These are phyloP conservation scores for Ambrosia artemisiifolia DNA, from an alignment of 129 eudicot species.

Conservation along the genomic window DNA sequence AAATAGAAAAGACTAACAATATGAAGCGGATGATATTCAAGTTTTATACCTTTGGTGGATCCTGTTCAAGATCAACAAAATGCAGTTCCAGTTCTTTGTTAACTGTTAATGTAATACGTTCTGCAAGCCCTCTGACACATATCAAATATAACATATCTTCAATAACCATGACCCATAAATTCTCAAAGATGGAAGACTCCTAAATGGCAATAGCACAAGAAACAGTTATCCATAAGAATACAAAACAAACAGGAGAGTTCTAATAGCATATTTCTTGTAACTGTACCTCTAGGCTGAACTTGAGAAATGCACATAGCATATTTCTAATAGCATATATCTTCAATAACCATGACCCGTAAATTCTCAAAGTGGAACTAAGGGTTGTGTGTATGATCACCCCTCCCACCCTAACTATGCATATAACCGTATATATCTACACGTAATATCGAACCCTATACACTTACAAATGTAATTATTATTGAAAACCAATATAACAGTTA, in stretches of 20 bases:
- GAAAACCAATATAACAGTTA: background rate
- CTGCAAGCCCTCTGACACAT: conserved; percentile 50
- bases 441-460: too few relatives aligned
- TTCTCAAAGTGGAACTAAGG: too few relatives aligned
- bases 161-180: conserved; percentile 69
- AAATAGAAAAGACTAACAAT: background rate
- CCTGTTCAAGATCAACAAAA: conserved; percentile 78
- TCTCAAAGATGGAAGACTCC: conserved; percentile 62
- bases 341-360: conserved; percentile 75
- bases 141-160: conserved; percentile 86
- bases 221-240: background rate
- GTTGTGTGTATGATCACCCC: too few relatives aligned
- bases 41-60: conserved; percentile 77
- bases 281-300: conserved; percentile 56
- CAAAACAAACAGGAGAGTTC: too few relatives aligned
- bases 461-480: background rate
- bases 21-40: background rate
- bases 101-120: conserved; percentile 43
- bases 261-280: too few relatives aligned
- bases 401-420: too few relatives aligned
- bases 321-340: conserved; percentile 77
- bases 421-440: too few relatives aligned
- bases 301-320: conserved; percentile 58
- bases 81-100: conserved; percentile 39
- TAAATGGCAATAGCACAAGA: conserved; percentile 32